Evolutionary conservation across 345 rosid genomes (phyloP), one percentile per base, ranked within the genome.

Genomic region (Jatropha curcas): DNA sequence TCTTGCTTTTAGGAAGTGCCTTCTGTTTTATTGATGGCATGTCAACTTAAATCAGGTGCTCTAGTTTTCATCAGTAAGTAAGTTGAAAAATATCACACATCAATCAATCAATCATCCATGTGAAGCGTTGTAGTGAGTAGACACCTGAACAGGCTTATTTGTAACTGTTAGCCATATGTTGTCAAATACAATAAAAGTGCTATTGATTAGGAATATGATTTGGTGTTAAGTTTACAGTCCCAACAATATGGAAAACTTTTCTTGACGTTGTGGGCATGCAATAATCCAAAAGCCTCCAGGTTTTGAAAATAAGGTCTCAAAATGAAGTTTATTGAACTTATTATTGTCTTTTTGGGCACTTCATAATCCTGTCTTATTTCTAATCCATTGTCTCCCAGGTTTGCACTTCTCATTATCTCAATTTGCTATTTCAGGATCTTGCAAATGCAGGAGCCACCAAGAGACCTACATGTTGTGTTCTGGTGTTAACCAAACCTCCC

Each of bases 391-490:
- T 60, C 35, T 14, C 20, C 16, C 19, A 13, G 17, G 24, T 58
- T 27, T 13, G 0, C 19, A 20, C 4, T 31, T 31, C 30, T 67
- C 8, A 6, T 48, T 56, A 16, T 46, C 19, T 37, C 37, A 27
- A 37, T 62, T 65, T 74, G 50, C 60, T 33, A 48, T 66, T 75
- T 27, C 85, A 95, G 99, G 99, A 95, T 77, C 96, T 95, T 80
- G 98, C 97, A 0, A 89, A 86, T 67, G 99, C 99, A 0, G 97
- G 98, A 4, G 86, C 89, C 17, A 92, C 99, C 31, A 95, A 92
- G 84, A 80, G 99, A 72, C 99, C 99, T 3, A 95, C 98, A 16
- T 95, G 99, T 70, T 95, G 99, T 60, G 92, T 94, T 27, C 88
- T 92, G 79, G 97, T 94, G 33, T 75, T 84, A 81, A 85, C 90